Evolutionary conservation across 1,284 basidiomycete genomes (phyloP).

Genomic region (Ceratobasidium sp.): DNA sequence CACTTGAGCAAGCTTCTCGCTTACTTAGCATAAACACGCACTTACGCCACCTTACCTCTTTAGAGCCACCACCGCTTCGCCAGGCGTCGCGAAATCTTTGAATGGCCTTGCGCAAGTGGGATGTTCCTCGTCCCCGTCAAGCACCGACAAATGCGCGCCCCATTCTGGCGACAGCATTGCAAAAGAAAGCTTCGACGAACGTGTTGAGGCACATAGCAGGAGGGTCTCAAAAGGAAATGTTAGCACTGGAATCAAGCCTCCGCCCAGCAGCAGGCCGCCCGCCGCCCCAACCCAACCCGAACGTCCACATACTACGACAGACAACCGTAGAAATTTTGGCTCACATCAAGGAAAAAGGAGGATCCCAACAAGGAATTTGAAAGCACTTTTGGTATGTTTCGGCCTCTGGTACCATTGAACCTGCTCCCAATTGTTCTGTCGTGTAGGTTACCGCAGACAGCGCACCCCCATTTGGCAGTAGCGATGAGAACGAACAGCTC

Average conservation of each 20-base stretch:
- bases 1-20: not conserved
- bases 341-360: not conserved
- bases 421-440: not conserved
- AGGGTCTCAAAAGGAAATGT: not conserved
- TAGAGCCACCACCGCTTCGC: too few species aligned
- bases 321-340: not conserved
- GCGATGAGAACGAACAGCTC: not conserved
- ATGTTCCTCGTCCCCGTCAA: not conserved
- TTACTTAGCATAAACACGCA: not conserved
- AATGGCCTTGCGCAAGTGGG: not conserved
- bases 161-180: not conserved
- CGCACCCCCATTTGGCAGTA: not conserved
- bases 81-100: not conserved
- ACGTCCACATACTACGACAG: not conserved
- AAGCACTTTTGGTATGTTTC: not conserved
- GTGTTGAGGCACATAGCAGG: not conserved
- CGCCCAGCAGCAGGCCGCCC: not conserved
- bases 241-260: not conserved
- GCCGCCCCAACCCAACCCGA: not conserved
- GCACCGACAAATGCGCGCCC: too few species aligned
- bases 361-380: not conserved
- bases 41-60: not conserved
- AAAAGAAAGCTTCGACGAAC: not conserved
- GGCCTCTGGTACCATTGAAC: not conserved
- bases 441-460: not conserved